A percentile compares a stretch with the other conserved stretches of the same genome.
Evolutionary conservation across 129 eudicot genomes (phyloP).

Genomic region (Ambrosia artemisiifolia): DNA sequence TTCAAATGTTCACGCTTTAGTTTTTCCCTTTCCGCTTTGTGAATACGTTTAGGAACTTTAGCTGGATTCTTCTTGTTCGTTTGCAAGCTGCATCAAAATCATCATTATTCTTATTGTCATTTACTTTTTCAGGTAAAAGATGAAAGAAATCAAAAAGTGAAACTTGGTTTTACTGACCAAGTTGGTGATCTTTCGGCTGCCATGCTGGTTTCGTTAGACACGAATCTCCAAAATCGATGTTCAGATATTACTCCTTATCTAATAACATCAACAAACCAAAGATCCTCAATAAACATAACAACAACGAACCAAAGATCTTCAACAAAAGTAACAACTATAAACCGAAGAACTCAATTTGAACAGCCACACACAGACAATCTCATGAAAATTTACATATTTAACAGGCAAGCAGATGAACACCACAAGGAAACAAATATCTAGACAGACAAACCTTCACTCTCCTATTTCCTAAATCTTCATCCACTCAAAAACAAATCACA

Average conservation of each 20-base stretch:
- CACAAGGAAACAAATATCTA: not conserved
- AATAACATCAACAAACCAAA: slow-evolving; percentile 4
- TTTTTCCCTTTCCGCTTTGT: slow-evolving; percentile 88
- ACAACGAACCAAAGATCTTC: not conserved
- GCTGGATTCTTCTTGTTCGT: slow-evolving; percentile 49
- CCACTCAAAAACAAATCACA: not conserved
- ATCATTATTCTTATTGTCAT: not conserved
- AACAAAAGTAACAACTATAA: slow-evolving; percentile 13
- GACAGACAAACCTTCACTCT: not conserved
- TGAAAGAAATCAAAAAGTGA: slow-evolving; percentile 12
- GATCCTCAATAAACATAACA: not conserved
- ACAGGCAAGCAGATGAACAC: not conserved
- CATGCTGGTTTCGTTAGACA: slow-evolving; percentile 18
- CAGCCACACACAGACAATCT: not conserved
- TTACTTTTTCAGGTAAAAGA: not conserved
- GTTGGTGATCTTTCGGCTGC: slow-evolving; percentile 33
- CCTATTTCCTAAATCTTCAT: slow-evolving; percentile 3
- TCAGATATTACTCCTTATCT: slow-evolving; percentile 11
- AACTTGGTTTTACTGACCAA: slow-evolving; percentile 19
- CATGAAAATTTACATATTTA: not conserved
- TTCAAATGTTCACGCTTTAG: slow-evolving; percentile 80
- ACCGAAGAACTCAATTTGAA: not conserved
- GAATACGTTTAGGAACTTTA: slow-evolving; percentile 64
- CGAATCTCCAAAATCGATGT: slow-evolving; percentile 10
- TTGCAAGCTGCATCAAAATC: slow-evolving; percentile 40